Conservation (phyloP, 2,329 filamentous ascomycete genomes). For the Rhytidhysteron rufulum region DNA sequence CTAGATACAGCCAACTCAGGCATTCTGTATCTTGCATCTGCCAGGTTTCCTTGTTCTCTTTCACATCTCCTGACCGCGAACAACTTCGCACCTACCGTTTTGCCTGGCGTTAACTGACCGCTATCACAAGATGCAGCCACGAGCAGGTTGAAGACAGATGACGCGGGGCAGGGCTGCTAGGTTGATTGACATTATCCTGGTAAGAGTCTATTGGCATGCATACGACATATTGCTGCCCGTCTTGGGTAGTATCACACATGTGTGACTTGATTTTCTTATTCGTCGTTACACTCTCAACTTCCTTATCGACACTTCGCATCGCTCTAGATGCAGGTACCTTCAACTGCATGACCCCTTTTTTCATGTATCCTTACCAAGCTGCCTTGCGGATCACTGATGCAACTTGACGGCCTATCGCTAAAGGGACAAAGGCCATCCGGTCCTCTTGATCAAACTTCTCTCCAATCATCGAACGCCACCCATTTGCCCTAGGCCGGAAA, state of each 20-base stretch:
- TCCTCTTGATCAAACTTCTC: background rate
- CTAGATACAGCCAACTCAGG: too few species aligned
- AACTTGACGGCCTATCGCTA: background rate
- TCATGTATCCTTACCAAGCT: background rate
- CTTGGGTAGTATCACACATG: constrained; percentile 23
- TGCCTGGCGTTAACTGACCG: background rate
- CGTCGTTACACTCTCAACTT: constrained; percentile 13
- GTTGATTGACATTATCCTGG: too few species aligned
- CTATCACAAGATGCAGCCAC: background rate
- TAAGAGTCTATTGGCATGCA: constrained; percentile 4
- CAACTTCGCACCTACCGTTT: background rate
- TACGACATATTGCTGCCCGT: constrained; percentile 16
- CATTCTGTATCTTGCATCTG: too few species aligned
- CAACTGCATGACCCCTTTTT: background rate
- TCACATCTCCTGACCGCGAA: background rate
- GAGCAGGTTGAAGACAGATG: background rate
- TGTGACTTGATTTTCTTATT: constrained; percentile 13
- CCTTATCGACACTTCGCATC: constrained; percentile 12
- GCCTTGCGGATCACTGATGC: constrained; percentile 1
- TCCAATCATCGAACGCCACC: background rate
- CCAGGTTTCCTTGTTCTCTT: too few species aligned
- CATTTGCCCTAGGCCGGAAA: background rate
- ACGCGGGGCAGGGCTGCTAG: background rate
- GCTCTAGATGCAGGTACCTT: constrained; percentile 3
- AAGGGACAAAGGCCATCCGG: background rate